These are phyloP conservation scores for Acanthamoeba culbertsoni DNA, from an alignment of 208 protist genomes.

Conservation along the genomic window DNA sequence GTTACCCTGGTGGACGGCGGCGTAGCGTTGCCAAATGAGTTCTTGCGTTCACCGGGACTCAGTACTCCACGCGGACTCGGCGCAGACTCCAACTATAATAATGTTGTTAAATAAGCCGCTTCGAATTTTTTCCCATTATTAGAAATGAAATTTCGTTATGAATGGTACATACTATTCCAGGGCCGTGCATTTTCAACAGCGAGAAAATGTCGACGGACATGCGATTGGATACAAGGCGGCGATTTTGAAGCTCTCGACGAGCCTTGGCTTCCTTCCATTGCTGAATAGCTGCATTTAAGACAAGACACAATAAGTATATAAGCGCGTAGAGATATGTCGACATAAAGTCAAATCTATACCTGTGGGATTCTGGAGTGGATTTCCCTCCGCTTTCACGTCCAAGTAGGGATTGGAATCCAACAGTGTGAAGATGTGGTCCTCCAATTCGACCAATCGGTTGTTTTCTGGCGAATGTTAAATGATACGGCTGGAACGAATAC, in stretches of 20 bases:
- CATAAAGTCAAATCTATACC: neutral
- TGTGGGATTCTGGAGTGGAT: neutral
- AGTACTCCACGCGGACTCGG: neutral
- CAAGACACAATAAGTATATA: neutral
- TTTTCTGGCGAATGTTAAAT: neutral
- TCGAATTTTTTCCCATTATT: no score
- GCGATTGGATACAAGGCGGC: neutral
- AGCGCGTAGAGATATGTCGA: neutral
- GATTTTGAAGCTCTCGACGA: neutral
- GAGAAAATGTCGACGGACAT: neutral
- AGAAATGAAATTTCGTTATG: no score
- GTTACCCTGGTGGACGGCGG: no score
- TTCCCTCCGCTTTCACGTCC: neutral
- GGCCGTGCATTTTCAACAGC: neutral
- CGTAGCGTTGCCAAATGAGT: no score
- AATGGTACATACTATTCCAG: no score
- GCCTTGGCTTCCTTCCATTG: neutral
- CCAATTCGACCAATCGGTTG: neutral
- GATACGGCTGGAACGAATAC: neutral
- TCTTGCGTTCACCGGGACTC: no score
- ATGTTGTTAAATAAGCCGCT: no score
- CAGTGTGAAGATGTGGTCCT: neutral
- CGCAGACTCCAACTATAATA: neutral
- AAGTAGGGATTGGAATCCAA: neutral
- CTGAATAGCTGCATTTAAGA: neutral